Evolutionary conservation across 352 stramenopile species (phyloP), one percentile per base, ranked within the genome.

Genomic region (Peronospora tabacina): DNA sequence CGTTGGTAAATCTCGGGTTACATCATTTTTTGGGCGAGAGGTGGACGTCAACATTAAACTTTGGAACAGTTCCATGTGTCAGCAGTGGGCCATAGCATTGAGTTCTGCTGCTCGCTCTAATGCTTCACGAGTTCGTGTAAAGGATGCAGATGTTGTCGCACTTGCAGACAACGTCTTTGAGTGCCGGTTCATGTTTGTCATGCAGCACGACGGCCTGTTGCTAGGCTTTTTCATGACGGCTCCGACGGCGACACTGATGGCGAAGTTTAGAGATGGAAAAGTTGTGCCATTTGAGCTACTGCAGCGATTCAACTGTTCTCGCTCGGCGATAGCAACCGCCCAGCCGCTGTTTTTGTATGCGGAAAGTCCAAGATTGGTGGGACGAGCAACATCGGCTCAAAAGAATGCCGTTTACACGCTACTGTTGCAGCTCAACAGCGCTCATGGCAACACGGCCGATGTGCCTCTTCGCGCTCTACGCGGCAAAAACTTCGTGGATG

Each of bases 11-110:
- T 81, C 72, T 1, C 56, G 64, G 13, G 67, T 90, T 12, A 68
- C 60, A 17, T 76, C 70, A 20, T 74, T 84, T 22, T 77, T 90
- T 51, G 55, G 72, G 11, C 71, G 78, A 17, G 51, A 69, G 15
- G 44, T 90, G 11, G 55, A 83, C 24, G 65, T 89, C 11, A 68
- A 72, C 24, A 81, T 90, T 24, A 53, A 66, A 20, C 34, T 66
- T n/a, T 90, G 78, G 78, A 90, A 90, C 44, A 60, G 66, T 32
- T 85, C 71, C 53, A 64, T 87, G 51, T 74, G 64, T 36, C 52
- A 64, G 15, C 69, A 85, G 28, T 78, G 63, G 53, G 49, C 53
- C 9, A 61, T 69, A 38, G 49, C 59, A 7, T 45, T 74, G 7
- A 61, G 56, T 35, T 41, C 53, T 6, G 15, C 53, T 20, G 65